A percentile compares a stretch with the other conserved stretches of the same genome.
Conservation (phyloP, 306 rosid genomes). For the Alnus rubra region DNA sequence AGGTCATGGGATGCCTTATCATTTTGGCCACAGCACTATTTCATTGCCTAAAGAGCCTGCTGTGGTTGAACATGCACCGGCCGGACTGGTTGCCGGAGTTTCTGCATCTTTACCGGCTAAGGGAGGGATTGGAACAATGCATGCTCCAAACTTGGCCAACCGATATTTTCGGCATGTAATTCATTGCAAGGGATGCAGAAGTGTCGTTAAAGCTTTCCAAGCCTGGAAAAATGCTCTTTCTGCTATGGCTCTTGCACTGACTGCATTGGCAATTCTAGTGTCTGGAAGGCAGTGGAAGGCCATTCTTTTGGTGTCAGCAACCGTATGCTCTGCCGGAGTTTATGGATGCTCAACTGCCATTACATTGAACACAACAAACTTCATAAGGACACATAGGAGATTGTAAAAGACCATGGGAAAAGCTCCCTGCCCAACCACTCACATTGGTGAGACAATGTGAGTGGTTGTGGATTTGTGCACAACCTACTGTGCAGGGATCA, state of each 20-base stretch:
- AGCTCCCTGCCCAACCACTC: no score
- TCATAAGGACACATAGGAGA: constrained; percentile 86
- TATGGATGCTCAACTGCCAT: constrained; percentile 71
- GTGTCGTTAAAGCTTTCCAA: constrained; percentile 66
- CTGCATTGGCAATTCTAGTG: constrained; percentile 62
- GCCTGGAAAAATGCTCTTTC: constrained; percentile 74
- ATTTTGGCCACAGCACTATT: constrained; percentile 88
- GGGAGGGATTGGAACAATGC: constrained; percentile 80
- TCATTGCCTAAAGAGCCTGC: constrained; percentile 85
- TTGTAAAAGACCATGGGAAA: constrained; percentile 30
- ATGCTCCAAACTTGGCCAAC: constrained; percentile 81
- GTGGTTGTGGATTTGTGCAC: no score
- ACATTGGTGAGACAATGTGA: no score
- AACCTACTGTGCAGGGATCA: no score
- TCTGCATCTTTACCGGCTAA: constrained; percentile 81
- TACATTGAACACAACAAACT: constrained; percentile 79
- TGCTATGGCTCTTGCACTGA: constrained; percentile 45
- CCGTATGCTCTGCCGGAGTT: constrained; percentile 58
- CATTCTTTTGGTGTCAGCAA: constrained; percentile 55
- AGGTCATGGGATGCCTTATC: constrained; percentile 98
- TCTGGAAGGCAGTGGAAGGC: constrained; percentile 83
- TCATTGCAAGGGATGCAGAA: constrained; percentile 79
- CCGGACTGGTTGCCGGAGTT: constrained; percentile 71
- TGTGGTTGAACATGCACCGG: constrained; percentile 92
- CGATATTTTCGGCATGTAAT: constrained; percentile 84